phyloP scores from a whole-genome alignment of 768 basidiomycete species.

The Cystobasidium tubakii region DNA sequence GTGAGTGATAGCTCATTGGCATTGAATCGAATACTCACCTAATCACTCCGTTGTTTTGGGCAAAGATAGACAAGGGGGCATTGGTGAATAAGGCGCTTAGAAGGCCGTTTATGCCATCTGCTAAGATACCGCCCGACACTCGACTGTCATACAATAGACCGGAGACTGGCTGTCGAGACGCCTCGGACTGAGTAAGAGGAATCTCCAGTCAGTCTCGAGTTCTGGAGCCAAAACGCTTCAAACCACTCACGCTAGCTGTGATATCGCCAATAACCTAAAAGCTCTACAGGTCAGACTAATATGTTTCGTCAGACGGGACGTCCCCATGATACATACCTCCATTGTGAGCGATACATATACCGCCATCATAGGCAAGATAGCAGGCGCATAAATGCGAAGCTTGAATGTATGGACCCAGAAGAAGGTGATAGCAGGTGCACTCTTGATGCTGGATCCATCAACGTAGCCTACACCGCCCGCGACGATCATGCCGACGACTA shows the following conservation, averaged over 20 bases:
- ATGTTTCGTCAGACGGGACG: too few relatives aligned
- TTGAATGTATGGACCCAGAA: slow-evolving; percentile 67
- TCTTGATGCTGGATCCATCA: slow-evolving; percentile 59
- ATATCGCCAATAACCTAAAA: slow-evolving; percentile 64
- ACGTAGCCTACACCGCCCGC: slow-evolving; percentile 74
- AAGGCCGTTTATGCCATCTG: slow-evolving; percentile 75
- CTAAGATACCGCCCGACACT: slow-evolving; percentile 74
- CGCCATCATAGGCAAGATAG: slow-evolving; percentile 60
- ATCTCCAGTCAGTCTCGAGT: neutral
- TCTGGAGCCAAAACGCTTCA: too few relatives aligned
- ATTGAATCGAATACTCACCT: neutral
- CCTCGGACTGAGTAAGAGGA: slow-evolving; percentile 64
- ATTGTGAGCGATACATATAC: slow-evolving; percentile 68
- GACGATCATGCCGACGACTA: slow-evolving; percentile 56
- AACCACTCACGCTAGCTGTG: slow-evolving; percentile 45
- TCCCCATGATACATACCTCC: slow-evolving; percentile 54
- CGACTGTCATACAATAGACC: slow-evolving; percentile 72
- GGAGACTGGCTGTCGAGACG: slow-evolving; percentile 66
- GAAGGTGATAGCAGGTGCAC: slow-evolving; percentile 65
- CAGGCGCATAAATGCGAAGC: slow-evolving; percentile 65
- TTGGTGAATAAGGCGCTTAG: slow-evolving; percentile 74
- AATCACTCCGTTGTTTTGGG: slow-evolving; percentile 52
- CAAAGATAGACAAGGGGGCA: slow-evolving; percentile 71
- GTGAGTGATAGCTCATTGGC: neutral
- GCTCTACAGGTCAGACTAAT: too few relatives aligned